Evolutionary conservation across 768 basidiomycete genomes (phyloP), one percentile per base, ranked within the genome.

Genomic region (Serendipita vermifera): DNA sequence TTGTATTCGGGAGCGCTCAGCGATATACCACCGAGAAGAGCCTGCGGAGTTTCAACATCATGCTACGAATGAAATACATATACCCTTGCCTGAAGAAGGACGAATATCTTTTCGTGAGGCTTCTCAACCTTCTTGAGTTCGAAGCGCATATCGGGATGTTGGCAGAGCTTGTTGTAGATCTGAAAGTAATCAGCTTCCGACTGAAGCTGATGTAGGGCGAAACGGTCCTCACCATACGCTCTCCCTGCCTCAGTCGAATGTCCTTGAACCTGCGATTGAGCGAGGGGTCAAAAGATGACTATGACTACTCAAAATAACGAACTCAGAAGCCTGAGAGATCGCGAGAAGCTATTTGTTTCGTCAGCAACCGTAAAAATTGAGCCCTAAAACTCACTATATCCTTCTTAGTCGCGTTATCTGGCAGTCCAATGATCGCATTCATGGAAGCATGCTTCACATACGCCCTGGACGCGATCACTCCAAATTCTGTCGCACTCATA

Each of bases 101-200:
- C 65, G 65, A 87, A 82, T 7, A 87, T 75, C 66, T 94, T 94
- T 65, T 94, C 88, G 3, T 73, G 67, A 0, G 82, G 75, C 59
- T 76, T 81, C 40, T 83, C 82, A 3, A 83, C 69, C 60, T 81
- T 87, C 67, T 80, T 81, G 3, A 85, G 67, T 39, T 79, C 75
- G 66, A 80, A 96, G 1, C 89, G 82, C 57, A 93, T 86, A 59
- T 90, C 89, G n/a, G 73, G 72, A 57, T 87, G 80, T 48, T 70
- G 73, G 56, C 79, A 74, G 39, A 91, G 73, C 63, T 77, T 82
- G 64, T 87, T 87, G 61, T 80, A 83, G 59, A 73, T 69, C 73
- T 77, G 41, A 2, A 48, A 31, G 20, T 40, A 48, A 38, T 17
- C 36, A 11, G 14, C 11, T 11, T 22, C 41, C 24, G 14, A 22